A percentile compares a stretch with the other conserved stretches of the same genome.
phyloP scores from a whole-genome alignment of 2,329 filamentous ascomycete species.

The Huntiella abstrusa region DNA sequence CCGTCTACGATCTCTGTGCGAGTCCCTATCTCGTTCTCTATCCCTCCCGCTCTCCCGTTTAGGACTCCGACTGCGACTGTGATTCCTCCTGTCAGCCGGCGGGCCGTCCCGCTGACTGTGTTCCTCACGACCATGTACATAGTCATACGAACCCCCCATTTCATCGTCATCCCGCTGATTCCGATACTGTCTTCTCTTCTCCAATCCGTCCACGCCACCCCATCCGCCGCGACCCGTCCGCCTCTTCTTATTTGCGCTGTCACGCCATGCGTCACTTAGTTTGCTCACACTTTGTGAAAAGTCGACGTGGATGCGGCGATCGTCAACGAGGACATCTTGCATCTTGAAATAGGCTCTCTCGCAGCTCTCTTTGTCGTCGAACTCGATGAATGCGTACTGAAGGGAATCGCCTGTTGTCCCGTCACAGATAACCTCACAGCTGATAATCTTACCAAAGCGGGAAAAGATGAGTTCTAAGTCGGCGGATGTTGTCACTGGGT shows the following conservation, averaged over 20 bases:
- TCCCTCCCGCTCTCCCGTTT: conserved; percentile 1
- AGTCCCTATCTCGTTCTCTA: conserved; percentile 5
- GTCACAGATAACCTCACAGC: conserved; percentile 90
- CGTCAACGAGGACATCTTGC: conserved; percentile 92
- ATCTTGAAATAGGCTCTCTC: conserved; percentile 97
- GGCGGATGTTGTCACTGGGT: conserved; percentile 86
- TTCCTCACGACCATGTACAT: conserved; percentile 66
- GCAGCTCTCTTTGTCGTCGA: conserved; percentile 77
- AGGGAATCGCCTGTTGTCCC: conserved; percentile 85
- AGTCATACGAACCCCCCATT: conserved; percentile 35
- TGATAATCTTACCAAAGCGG: conserved; percentile 85
- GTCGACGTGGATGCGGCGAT: conserved; percentile 93
- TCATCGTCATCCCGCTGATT: conserved; percentile 25
- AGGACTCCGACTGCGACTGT: conserved; percentile 17
- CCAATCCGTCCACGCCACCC: conserved; percentile 71
- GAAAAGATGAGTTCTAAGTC: conserved; percentile 93
- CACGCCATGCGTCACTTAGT: conserved; percentile 76
- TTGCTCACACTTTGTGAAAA: conserved; percentile 90
- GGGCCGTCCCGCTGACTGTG: conserved; percentile 19
- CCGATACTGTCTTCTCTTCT: conserved; percentile 81
- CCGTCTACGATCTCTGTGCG: conserved; percentile 16
- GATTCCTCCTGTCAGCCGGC: background rate
- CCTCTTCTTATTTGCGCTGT: conserved; percentile 66
- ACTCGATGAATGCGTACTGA: conserved; percentile 97
- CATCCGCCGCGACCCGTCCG: conserved; percentile 54